A percentile compares a stretch with the other conserved stretches of the same genome.
phyloP scores from a whole-genome alignment of 2,329 filamentous ascomycete genomes.

The Camillea tinctor region DNA sequence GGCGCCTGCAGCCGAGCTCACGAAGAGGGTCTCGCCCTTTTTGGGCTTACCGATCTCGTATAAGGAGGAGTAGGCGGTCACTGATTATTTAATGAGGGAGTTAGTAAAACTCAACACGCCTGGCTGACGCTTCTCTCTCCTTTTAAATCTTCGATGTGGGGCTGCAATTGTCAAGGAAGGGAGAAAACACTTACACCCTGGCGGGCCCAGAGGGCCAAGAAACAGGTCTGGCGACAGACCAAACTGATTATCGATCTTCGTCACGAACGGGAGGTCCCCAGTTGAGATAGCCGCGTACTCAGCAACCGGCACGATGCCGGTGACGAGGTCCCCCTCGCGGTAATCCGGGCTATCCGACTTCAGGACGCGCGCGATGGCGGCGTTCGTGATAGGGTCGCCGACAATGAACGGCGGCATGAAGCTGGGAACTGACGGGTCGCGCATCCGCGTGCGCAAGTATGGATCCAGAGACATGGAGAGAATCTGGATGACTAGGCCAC shows the following conservation, averaged over 20 bases:
- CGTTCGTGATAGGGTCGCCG: slow-evolving; percentile 59
- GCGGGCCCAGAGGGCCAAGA: slow-evolving; percentile 72
- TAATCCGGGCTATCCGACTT: slow-evolving; percentile 62
- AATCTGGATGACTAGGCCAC: slow-evolving; percentile 63
- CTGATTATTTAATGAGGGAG: too few species aligned
- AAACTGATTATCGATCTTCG: slow-evolving; percentile 63
- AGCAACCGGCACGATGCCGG: slow-evolving; percentile 52
- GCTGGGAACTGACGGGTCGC: slow-evolving; percentile 54
- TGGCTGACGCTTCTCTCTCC: too few species aligned
- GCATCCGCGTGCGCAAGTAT: slow-evolving; percentile 71
- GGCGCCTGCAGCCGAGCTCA: slow-evolving; percentile 71
- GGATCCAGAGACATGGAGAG: slow-evolving; percentile 71
- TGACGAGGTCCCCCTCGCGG: slow-evolving; percentile 61
- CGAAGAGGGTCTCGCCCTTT: slow-evolving; percentile 75
- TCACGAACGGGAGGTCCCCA: slow-evolving; percentile 24
- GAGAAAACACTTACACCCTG: slow-evolving; percentile 46
- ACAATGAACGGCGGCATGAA: slow-evolving; percentile 61
- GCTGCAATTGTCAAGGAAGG: too few species aligned
- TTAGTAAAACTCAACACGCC: too few species aligned
- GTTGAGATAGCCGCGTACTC: slow-evolving; percentile 53
- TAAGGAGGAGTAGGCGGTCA: slow-evolving; percentile 73
- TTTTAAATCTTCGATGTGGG: too few species aligned
- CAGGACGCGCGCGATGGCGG: slow-evolving; percentile 60
- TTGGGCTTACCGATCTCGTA: slow-evolving; percentile 74
- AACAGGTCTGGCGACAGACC: slow-evolving; percentile 61